Percentiles rank a stretch among this genome's conserved stretches.
phyloP scores from a whole-genome alignment of 345 rosid species.

The Abelmoschus esculentus region DNA sequence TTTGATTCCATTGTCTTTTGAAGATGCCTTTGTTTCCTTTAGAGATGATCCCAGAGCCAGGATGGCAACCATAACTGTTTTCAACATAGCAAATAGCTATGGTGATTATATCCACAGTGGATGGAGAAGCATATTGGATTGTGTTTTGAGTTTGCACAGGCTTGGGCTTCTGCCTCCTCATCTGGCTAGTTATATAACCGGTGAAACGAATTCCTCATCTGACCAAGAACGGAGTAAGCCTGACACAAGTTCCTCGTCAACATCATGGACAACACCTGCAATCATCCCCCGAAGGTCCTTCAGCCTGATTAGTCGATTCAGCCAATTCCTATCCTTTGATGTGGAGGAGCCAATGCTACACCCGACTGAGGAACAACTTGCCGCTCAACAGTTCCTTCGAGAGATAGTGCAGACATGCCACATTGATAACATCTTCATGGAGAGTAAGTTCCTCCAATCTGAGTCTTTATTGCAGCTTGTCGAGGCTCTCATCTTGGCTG shows the following conservation, averaged over 20 bases:
- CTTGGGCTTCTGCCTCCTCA: conserved; percentile 57
- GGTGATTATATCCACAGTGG: conserved; percentile 58
- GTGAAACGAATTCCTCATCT: conserved; percentile 42
- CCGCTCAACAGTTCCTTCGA: conserved; percentile 40
- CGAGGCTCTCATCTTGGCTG: conserved; percentile 42
- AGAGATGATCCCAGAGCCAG: conserved; percentile 57
- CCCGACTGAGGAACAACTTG: conserved; percentile 53
- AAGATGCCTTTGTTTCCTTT: conserved; percentile 49
- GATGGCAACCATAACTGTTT: conserved; percentile 54
- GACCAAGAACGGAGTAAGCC: conserved; percentile 33
- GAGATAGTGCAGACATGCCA: conserved; percentile 50
- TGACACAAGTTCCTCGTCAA: conserved; percentile 23
- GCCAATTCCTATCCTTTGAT: conserved; percentile 61
- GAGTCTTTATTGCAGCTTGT: conserved; percentile 59
- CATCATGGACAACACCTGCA: conserved; percentile 24
- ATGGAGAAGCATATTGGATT: conserved; percentile 58
- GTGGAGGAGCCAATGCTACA: conserved; percentile 51
- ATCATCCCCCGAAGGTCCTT: conserved; percentile 39
- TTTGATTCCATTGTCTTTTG: conserved; percentile 36
- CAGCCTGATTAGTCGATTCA: conserved; percentile 61
- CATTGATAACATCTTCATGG: conserved; percentile 58
- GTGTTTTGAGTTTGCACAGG: conserved; percentile 53
- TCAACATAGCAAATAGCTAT: conserved; percentile 54
- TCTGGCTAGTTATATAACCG: conserved; percentile 51
- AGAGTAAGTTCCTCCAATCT: conserved; percentile 71